phyloP scores from a whole-genome alignment of 345 rosid genomes.

The Citropsis articulata region DNA sequence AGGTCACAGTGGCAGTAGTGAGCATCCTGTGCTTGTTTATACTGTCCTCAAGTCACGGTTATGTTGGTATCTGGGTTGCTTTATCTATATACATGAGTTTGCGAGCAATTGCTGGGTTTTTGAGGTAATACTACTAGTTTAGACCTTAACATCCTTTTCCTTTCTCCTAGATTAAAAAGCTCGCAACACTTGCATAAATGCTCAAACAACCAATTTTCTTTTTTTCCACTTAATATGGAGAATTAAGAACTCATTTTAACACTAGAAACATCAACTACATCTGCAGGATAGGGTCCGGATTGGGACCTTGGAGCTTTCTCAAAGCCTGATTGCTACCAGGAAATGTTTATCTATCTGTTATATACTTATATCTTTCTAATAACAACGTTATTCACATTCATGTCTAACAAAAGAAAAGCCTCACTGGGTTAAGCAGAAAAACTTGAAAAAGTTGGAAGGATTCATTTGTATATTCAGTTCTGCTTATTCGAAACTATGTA shows the following conservation, averaged over 20 bases:
- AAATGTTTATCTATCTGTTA: background rate
- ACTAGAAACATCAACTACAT: background rate
- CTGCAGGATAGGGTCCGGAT: slow-evolving; percentile 38
- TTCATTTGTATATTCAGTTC: no score
- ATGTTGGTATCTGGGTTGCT: slow-evolving; percentile 42
- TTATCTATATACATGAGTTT: slow-evolving; percentile 36
- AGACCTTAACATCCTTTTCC: background rate
- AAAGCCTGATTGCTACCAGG: slow-evolving; percentile 13
- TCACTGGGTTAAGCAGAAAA: background rate
- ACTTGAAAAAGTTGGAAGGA: background rate
- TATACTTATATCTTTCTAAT: background rate
- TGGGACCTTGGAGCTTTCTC: slow-evolving; percentile 47
- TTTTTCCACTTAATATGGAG: background rate
- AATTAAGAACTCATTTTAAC: background rate
- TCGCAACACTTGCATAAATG: background rate
- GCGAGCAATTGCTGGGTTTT: slow-evolving; percentile 34
- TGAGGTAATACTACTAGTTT: slow-evolving; percentile 27
- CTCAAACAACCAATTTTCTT: background rate
- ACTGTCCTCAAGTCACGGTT: slow-evolving; percentile 33
- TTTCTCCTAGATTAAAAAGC: background rate
- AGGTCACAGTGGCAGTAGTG: slow-evolving; percentile 36
- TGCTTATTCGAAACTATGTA: no score
- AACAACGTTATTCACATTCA: background rate
- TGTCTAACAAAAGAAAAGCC: background rate
- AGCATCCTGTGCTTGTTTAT: slow-evolving; percentile 30